A percentile compares a stretch with the other conserved stretches of the same genome.
Conservation (phyloP, 805 yeast species). For the Aciculoconidium aculeatum region DNA sequence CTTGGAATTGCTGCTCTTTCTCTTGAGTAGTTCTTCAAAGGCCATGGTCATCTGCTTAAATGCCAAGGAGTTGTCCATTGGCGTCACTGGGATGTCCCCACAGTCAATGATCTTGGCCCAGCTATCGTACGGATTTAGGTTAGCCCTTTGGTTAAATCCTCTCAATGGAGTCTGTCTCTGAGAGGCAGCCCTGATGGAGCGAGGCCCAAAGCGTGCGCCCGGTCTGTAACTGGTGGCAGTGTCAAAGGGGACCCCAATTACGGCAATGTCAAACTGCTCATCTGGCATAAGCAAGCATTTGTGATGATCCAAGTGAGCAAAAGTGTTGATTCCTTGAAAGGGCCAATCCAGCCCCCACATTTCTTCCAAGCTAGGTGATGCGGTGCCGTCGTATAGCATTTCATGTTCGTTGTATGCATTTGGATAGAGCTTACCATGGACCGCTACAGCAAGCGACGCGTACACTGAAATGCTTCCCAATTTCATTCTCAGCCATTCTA, state of each 20-base stretch:
- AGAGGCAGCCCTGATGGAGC: conserved; percentile 61
- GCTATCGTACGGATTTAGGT: conserved; percentile 43
- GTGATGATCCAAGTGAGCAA: conserved; percentile 65
- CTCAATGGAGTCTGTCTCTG: conserved; percentile 64
- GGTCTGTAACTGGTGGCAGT: conserved; percentile 75
- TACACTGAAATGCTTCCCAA: too few relatives aligned
- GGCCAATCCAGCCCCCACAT: conserved; percentile 77
- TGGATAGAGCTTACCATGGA: too few relatives aligned
- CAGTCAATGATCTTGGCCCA: conserved; percentile 51
- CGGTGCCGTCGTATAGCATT: not conserved
- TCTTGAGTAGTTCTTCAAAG: conserved; percentile 50
- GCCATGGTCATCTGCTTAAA: conserved; percentile 50
- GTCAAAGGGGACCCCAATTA: conserved; percentile 80
- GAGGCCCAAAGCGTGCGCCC: conserved; percentile 82
- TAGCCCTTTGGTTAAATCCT: conserved; percentile 66
- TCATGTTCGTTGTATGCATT: too few relatives aligned
- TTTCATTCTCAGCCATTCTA: too few relatives aligned
- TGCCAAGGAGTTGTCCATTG: conserved; percentile 52
- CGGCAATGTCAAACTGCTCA: conserved; percentile 55
- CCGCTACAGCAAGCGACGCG: too few relatives aligned
- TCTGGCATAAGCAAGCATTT: conserved; percentile 50
- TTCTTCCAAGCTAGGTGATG: conserved; percentile 36
- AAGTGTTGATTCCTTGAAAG: conserved; percentile 59
- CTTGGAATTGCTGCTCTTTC: conserved; percentile 7
- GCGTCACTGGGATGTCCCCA: conserved; percentile 54